A percentile compares a stretch with the other conserved stretches of the same genome.
phyloP scores from a whole-genome alignment of 1,284 basidiomycete genomes.

The Vanrija sp. region DNA sequence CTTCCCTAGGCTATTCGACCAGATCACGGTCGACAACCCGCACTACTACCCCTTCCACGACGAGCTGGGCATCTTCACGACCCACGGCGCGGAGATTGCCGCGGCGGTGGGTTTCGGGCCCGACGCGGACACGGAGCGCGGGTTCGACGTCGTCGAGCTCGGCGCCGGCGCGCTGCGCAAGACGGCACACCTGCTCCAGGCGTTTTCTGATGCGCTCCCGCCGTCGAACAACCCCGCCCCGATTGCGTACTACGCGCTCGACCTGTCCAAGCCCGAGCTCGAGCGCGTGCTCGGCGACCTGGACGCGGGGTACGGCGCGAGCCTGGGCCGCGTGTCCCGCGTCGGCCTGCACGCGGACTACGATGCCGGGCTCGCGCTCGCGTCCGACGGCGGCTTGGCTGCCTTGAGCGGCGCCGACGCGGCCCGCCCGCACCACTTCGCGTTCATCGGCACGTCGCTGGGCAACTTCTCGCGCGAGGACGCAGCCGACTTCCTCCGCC shows the following conservation, averaged over 20 bases:
- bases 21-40: slow-evolving; percentile 70
- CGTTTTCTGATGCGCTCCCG: slow-evolving; percentile 59
- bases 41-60: slow-evolving; percentile 83
- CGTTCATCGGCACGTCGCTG: slow-evolving; percentile 91
- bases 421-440: slow-evolving; percentile 63
- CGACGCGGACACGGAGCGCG: slow-evolving; percentile 19
- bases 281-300: slow-evolving; percentile 74
- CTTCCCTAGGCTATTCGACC: slow-evolving; percentile 46
- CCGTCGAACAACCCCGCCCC: slow-evolving; percentile 48
- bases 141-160: slow-evolving; percentile 70
- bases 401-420: slow-evolving; percentile 12
- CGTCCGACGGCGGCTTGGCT: slow-evolving; percentile 50
- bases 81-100: slow-evolving; percentile 52
- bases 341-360: slow-evolving; percentile 88
- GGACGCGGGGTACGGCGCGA: slow-evolving; percentile 60
- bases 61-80: slow-evolving; percentile 53
- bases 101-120: slow-evolving; percentile 50
- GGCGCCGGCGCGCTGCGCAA: slow-evolving; percentile 85
- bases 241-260: slow-evolving; percentile 87
- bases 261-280: slow-evolving; percentile 82
- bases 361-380: slow-evolving; percentile 64
- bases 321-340: slow-evolving; percentile 67
- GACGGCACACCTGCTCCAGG: slow-evolving; percentile 79
- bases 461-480: slow-evolving; percentile 81
- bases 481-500: slow-evolving; percentile 70